Conservation (phyloP, 148 eudicot species). For the Vaccinium myrtillus region DNA sequence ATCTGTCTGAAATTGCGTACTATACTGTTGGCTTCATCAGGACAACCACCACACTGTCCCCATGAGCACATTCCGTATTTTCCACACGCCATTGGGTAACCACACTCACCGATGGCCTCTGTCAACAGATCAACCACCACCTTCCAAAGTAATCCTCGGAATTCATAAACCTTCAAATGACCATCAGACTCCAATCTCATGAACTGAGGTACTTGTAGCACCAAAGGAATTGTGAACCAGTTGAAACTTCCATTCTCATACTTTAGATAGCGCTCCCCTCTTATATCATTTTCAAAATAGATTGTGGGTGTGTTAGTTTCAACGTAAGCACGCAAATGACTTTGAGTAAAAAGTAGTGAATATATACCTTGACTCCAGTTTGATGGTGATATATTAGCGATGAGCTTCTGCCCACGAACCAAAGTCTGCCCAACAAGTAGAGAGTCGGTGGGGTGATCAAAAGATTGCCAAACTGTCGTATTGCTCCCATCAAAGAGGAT, state of each 20-base stretch:
- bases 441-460: neutral
- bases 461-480: constrained; percentile 24
- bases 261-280: neutral
- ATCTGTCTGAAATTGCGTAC: constrained; percentile 14
- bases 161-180: constrained; percentile 27
- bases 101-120: constrained; percentile 15
- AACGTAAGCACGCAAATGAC: neutral
- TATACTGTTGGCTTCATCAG: constrained; percentile 6
- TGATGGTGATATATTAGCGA: constrained; percentile 13
- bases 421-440: constrained; percentile 32
- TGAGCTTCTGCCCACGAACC: constrained; percentile 20
- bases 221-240: neutral
- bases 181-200: constrained; percentile 32
- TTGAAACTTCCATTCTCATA: constrained; percentile 16
- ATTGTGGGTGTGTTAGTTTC: constrained; percentile 13
- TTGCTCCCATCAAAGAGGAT: constrained; percentile 20
- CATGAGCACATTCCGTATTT: constrained; percentile 26
- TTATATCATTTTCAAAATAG: neutral
- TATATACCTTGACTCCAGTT: constrained; percentile 23
- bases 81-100: constrained; percentile 33
- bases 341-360: neutral
- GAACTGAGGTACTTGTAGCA: constrained; percentile 22
- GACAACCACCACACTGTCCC: constrained; percentile 27
- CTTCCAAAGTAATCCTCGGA: constrained; percentile 11
- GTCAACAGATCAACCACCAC: constrained; percentile 23